These are phyloP conservation scores for Penicillium paxilli DNA, from an alignment of 495 filamentous ascomycete species.

Conservation along the genomic window DNA sequence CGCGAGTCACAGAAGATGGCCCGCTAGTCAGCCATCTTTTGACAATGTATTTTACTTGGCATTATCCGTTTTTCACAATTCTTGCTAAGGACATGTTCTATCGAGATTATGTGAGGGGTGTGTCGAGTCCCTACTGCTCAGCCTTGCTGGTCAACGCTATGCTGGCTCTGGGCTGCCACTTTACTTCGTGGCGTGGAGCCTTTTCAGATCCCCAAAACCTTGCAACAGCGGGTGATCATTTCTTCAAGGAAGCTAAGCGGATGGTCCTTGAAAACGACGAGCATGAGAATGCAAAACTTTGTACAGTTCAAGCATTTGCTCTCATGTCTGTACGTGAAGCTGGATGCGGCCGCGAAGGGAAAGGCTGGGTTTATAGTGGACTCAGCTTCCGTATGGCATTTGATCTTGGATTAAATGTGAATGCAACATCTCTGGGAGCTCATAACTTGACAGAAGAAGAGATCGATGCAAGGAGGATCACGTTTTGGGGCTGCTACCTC, in stretches of 20 bases:
- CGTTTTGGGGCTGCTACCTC: slow-evolving; percentile 98
- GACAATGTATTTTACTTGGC: slow-evolving; percentile 98
- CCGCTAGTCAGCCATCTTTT: slow-evolving; percentile 83
- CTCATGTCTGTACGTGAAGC: slow-evolving; percentile 97
- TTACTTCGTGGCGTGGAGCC: slow-evolving; percentile 73
- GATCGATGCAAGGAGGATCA: slow-evolving; percentile 83
- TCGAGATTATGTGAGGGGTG: slow-evolving; percentile 75
- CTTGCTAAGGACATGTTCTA: slow-evolving; percentile 89
- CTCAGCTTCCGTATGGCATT: slow-evolving; percentile 99
- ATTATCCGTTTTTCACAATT: slow-evolving; percentile 95
- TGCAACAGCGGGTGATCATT: slow-evolving; percentile 91
- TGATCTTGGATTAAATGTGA: slow-evolving; percentile 91
- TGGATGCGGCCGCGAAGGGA: slow-evolving; percentile 90
- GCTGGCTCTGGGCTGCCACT: slow-evolving; percentile 94
- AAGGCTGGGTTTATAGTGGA: slow-evolving; percentile 96
- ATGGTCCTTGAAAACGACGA: slow-evolving; percentile 89
- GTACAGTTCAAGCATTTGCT: slow-evolving; percentile 93
- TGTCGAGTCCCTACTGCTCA: slow-evolving; percentile 73
- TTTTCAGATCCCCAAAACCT: slow-evolving; percentile 69
- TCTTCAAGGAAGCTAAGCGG: slow-evolving; percentile 93
- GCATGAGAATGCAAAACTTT: slow-evolving; percentile 83
- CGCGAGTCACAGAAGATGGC: slow-evolving; percentile 76
- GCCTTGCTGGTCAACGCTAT: slow-evolving; percentile 91
- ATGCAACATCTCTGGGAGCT: slow-evolving; percentile 62
- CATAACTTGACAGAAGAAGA: slow-evolving; percentile 75